Percentiles rank a stretch among this genome's conserved stretches.
Conservation (phyloP, 331 rosid genomes). For the Arachis monticola region DNA sequence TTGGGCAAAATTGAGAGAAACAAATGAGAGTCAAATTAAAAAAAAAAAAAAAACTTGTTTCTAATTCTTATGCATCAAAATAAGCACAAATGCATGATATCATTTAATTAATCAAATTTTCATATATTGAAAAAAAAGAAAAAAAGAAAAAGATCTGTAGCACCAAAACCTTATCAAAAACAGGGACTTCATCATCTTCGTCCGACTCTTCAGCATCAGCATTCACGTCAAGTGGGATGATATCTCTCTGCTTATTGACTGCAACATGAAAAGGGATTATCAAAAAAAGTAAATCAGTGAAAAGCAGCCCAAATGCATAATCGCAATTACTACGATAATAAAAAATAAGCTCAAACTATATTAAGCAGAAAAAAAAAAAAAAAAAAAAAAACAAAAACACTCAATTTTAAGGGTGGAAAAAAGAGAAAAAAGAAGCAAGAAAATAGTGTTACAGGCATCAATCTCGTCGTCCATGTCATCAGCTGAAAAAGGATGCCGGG, state of each 20-base stretch:
- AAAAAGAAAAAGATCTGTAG: neutral
- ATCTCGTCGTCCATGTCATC: conserved; percentile 83
- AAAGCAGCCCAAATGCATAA: neutral
- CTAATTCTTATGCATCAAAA: conserved; percentile 8
- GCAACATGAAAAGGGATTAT: conserved; percentile 23
- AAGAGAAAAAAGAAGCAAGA: neutral
- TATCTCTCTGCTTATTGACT: conserved; percentile 89
- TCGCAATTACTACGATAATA: neutral
- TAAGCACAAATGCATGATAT: neutral
- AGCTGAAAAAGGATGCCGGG: conserved; percentile 29
- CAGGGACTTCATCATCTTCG: conserved; percentile 66
- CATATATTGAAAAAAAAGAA: no score
- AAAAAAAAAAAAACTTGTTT: neutral
- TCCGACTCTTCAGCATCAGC: conserved; percentile 64
- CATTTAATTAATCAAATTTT: no score
- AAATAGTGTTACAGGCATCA: conserved; percentile 65
- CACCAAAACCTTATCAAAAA: conserved; percentile 66
- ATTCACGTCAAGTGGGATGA: conserved; percentile 65
- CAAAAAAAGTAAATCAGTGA: neutral
- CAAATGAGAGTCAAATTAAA: conserved; percentile 13
- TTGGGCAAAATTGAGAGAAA: conserved; percentile 28
- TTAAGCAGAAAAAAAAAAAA: neutral
- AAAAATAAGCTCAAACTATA: neutral
- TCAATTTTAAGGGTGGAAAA: neutral
- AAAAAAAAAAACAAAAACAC: no score